Base-by-base conservation (phyloP, 495 filamentous ascomycete genomes). In the Lepraria neglecta region DNA sequence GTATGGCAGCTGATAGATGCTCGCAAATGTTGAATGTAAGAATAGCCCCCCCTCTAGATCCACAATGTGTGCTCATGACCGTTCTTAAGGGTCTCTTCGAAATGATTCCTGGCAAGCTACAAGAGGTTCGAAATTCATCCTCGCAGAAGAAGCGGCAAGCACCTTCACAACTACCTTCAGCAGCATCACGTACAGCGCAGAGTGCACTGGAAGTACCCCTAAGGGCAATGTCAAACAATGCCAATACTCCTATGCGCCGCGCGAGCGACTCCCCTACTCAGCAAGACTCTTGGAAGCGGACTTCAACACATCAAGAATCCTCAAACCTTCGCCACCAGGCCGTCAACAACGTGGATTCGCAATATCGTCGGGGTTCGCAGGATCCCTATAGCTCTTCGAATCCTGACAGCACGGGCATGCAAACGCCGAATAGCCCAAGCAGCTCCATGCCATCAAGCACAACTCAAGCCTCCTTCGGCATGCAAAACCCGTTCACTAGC, bases 1-100 rank as follows among this genome's bases (percentile, higher is more conserved):
- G 92, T 64, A 75, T 94, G 76, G 91, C 92, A 31, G 92, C 94
- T 10, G 89, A 95, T 67, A 77, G 91, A 30, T 94, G 92, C 64
- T 88, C 89, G 0, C 79, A 76, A 60, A 85, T 86, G 42, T 80
- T 98, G 47, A 81, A 78, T 61, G 89, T 92, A 80, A 65, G 79
- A 73, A 43, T 31, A 43, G 17, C 14, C 21, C n/a, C 3, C 7
- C 15, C 56, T 65, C 3, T 14, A 1, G 47, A 21, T 5, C 17
- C 4, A 42, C 10, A 47, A 10, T 2, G 38, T n/a, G 12, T 51
- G 14, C 17, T 52, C 51, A 63, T 77, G 38, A 77, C 12, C 60
- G 12, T 6, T 24, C 57, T 19, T 28, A 11, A 90, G 86, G 76
- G 77, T 60, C 76, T 95, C 4, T 95, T 96, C 69, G 89, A 92